A percentile compares a stretch with the other conserved stretches of the same genome.
Conservation (phyloP, 179 eudicot species). For the Spergularia azorica region DNA sequence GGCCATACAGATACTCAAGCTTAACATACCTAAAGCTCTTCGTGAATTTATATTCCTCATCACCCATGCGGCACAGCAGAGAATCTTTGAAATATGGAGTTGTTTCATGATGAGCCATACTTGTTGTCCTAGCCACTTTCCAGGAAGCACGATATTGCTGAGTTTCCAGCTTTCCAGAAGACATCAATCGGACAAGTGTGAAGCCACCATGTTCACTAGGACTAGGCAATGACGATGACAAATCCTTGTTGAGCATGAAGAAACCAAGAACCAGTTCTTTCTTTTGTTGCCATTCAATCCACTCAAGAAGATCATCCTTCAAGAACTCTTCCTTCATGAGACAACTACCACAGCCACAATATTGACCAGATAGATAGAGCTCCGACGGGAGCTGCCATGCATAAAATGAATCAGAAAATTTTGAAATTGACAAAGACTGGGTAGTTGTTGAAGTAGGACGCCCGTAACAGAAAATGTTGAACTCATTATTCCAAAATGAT, state of each 20-base stretch:
- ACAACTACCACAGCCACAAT: conserved; percentile 62
- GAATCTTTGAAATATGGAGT: conserved; percentile 34
- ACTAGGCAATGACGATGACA: conserved; percentile 38
- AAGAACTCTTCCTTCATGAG: conserved; percentile 56
- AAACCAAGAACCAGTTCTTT: conserved; percentile 60
- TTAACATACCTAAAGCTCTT: conserved; percentile 43
- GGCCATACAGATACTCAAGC: conserved; percentile 47
- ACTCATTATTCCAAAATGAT: conserved; percentile 75
- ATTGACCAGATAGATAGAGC: conserved; percentile 48
- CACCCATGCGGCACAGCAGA: conserved; percentile 35
- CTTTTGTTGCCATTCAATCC: conserved; percentile 85
- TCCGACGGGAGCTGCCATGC: conserved; percentile 86
- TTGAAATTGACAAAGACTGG: conserved; percentile 32
- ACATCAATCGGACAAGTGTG: conserved; percentile 61
- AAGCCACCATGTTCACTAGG: conserved; percentile 54
- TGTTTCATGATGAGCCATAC: conserved; percentile 34
- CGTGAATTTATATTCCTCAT: conserved; percentile 38
- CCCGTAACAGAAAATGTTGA: conserved; percentile 66
- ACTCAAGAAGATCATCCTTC: conserved; percentile 60
- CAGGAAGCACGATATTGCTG: conserved; percentile 58
- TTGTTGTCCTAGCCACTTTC: conserved; percentile 29
- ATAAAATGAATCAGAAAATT: conserved; percentile 39
- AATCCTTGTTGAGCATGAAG: conserved; percentile 49
- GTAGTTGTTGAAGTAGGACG: conserved; percentile 30
- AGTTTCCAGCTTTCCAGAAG: conserved; percentile 75